Evolutionary conservation across 306 rosid genomes (phyloP).

Genomic region (Astragalus glycyphyllos): DNA sequence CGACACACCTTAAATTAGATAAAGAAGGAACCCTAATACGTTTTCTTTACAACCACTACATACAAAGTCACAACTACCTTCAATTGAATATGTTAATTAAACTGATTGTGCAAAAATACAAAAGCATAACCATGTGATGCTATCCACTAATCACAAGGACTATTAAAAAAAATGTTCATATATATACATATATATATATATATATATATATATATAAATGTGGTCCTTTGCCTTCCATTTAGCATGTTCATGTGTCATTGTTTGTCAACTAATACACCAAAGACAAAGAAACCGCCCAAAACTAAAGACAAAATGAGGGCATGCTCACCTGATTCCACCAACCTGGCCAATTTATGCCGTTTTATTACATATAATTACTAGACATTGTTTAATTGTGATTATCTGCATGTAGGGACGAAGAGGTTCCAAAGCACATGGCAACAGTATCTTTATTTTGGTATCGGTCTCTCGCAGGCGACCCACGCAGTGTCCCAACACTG

Average conservation of each 20-base stretch:
- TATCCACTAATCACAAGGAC: conserved; percentile 46
- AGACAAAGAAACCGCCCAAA: conserved; percentile 76
- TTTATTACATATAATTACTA: conserved; percentile 43
- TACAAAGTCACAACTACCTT: conserved; percentile 49
- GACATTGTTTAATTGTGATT: conserved; percentile 43
- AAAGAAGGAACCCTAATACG: conserved; percentile 46
- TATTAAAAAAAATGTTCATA: conserved; percentile 35
- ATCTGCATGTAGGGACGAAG: conserved; percentile 51
- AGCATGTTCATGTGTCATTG: conserved; percentile 60
- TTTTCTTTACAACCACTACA: conserved; percentile 53
- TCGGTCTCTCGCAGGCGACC: too few relatives aligned
- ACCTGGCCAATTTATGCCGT: conserved; percentile 54
- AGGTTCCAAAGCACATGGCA: conserved; percentile 59
- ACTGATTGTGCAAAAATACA: conserved; percentile 42
- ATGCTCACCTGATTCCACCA: conserved; percentile 70
- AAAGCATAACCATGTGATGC: conserved; percentile 65
- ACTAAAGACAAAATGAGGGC: conserved; percentile 73
- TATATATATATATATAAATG: too few relatives aligned
- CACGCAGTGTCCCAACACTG: too few relatives aligned
- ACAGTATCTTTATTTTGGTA: conserved; percentile 47
- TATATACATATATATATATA: too few relatives aligned
- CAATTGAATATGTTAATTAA: conserved; percentile 38
- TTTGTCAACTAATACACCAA: conserved; percentile 64
- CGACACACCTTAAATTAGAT: too few relatives aligned
- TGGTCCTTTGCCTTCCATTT: conserved; percentile 66